Conservation (phyloP, 2,329 filamentous ascomycete species). For the Aspergillus sergii region DNA sequence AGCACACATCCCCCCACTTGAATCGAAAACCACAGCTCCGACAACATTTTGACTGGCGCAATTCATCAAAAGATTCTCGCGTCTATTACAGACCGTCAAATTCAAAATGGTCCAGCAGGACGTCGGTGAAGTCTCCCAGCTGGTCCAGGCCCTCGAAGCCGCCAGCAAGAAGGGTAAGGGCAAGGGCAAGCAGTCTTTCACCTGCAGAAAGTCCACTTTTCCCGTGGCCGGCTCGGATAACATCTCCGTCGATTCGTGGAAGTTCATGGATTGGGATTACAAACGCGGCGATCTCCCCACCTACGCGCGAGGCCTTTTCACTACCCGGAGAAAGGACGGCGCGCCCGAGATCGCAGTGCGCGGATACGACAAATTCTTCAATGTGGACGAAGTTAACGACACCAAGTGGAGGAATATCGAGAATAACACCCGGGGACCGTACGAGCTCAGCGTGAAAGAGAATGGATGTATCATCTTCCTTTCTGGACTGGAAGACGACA, state of each 20-base stretch:
- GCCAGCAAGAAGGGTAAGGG: conserved; percentile 50
- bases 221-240: conserved; percentile 65
- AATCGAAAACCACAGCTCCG: neutral
- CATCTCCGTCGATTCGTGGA: conserved; percentile 84
- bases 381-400: conserved; percentile 76
- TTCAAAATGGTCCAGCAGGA: conserved; percentile 68
- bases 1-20: neutral
- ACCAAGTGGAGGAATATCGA: conserved; percentile 84
- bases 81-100: neutral
- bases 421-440: conserved; percentile 76
- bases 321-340: conserved; percentile 67
- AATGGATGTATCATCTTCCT: conserved; percentile 99
- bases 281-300: conserved; percentile 84
- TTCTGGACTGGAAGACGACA: conserved; percentile 84
- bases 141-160: conserved; percentile 67
- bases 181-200: conserved; percentile 61
- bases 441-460: conserved; percentile 95
- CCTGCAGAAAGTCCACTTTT: conserved; percentile 80
- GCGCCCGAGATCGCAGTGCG: conserved; percentile 78
- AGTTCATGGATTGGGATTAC: conserved; percentile 94
- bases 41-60: neutral
- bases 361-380: conserved; percentile 99
- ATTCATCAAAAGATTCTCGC: neutral
- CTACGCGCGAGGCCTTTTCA: conserved; percentile 92
- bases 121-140: conserved; percentile 63